phyloP scores from a whole-genome alignment of 2,329 filamentous ascomycete species.

The Colletotrichum zoysiae region DNA sequence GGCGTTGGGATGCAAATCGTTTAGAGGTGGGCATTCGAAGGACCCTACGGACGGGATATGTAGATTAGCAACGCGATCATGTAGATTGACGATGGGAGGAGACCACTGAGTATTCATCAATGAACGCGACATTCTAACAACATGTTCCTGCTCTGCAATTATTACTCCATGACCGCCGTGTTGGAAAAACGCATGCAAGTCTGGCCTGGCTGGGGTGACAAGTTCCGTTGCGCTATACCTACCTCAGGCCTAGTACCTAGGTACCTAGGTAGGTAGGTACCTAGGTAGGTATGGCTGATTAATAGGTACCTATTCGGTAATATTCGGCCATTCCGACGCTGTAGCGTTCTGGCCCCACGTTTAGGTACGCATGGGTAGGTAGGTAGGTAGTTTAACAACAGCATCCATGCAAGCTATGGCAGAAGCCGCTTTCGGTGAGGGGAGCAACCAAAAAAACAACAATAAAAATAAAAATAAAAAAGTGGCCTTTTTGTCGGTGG shows the following conservation, averaged over 20 bases:
- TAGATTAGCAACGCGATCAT: slow-evolving; percentile 32
- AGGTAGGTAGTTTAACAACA: not conserved
- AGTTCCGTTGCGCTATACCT: no score
- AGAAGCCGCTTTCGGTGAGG: slow-evolving; percentile 14
- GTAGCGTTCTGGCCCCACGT: slow-evolving; percentile 1
- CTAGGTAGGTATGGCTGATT: no score
- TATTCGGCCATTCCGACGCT: not conserved
- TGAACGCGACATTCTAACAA: no score
- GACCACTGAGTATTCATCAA: not conserved
- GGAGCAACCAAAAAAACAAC: not conserved
- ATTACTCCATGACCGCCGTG: not conserved
- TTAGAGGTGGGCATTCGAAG: not conserved
- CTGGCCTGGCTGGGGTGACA: not conserved
- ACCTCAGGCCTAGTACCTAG: no score
- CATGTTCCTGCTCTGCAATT: not conserved
- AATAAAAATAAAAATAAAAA: not conserved
- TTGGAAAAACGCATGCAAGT: not conserved
- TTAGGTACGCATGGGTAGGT: not conserved
- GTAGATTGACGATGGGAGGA: slow-evolving; percentile 33
- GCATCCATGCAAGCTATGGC: slow-evolving; percentile 19
- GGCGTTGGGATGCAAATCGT: slow-evolving; percentile 31
- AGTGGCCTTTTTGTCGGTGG: not conserved
- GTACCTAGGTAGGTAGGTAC: no score
- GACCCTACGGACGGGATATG: slow-evolving; percentile 16
- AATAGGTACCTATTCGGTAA: no score